These are phyloP conservation scores for Aspergillus coremiiformis DNA, from an alignment of 495 filamentous ascomycete species.

Conservation along the genomic window DNA sequence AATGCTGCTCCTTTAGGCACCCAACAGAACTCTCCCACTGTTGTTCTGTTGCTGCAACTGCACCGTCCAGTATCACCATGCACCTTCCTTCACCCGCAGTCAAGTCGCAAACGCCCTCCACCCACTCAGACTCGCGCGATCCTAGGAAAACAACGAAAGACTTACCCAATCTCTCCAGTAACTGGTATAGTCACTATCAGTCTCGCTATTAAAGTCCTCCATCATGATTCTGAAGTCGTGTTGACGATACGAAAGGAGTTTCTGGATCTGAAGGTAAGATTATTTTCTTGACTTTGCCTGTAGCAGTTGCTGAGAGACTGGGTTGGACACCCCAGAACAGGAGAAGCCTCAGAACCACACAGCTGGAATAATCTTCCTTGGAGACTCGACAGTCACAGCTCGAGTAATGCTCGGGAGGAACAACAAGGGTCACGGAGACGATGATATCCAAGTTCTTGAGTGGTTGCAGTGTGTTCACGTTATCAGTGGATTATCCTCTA, in stretches of 20 bases:
- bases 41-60: neutral
- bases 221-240: conserved; percentile 36
- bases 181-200: conserved; percentile 97
- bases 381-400: conserved; percentile 5
- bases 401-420: neutral
- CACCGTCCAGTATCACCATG: neutral
- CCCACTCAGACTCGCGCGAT: neutral
- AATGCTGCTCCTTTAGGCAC: neutral
- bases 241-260: conserved; percentile 1
- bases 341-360: conserved; percentile 25
- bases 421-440: neutral
- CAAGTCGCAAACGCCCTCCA: neutral
- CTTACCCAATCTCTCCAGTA: conserved; percentile 99
- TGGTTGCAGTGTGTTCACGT: conserved; percentile 16
- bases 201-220: conserved; percentile 97
- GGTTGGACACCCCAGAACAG: conserved; percentile 25
- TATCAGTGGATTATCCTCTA: conserved; percentile 20
- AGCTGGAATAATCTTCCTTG: conserved; percentile 15
- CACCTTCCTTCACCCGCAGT: neutral
- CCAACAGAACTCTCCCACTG: no score
- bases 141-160: conserved; percentile 12
- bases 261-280: conserved; percentile 12
- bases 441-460: neutral
- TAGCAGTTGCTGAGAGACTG: conserved; percentile 28
- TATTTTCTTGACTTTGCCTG: conserved; percentile 19